Conservation (phyloP, 495 filamentous ascomycete species). For the Filosporella fistucella region DNA sequence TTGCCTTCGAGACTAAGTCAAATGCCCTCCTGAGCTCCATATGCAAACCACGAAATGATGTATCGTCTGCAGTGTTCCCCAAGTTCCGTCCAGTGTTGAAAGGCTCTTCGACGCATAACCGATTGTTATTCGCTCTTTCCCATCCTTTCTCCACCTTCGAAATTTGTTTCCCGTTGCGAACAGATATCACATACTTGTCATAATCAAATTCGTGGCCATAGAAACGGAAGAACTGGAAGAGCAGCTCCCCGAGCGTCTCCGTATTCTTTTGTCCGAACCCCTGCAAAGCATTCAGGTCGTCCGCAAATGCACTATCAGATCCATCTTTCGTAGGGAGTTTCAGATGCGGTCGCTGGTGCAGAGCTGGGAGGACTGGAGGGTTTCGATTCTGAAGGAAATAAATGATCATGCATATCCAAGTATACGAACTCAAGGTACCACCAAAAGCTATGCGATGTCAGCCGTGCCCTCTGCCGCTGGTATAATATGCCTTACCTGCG, state of each 20-base stretch:
- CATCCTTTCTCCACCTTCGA: constrained; percentile 84
- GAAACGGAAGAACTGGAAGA: constrained; percentile 92
- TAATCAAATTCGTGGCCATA: constrained; percentile 94
- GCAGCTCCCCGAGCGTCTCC: constrained; percentile 72
- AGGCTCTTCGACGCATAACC: constrained; percentile 92
- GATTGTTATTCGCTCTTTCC: constrained; percentile 70
- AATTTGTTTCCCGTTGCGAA: constrained; percentile 78
- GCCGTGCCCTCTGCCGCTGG: neutral
- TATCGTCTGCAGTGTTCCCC: constrained; percentile 94
- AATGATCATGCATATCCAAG: constrained; percentile 99
- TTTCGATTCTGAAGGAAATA: constrained; percentile 90
- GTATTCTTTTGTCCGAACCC: constrained; percentile 77
- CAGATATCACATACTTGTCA: constrained; percentile 76
- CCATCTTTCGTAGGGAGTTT: constrained; percentile 55
- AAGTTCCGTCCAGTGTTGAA: constrained; percentile 94
- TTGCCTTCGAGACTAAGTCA: constrained; percentile 66
- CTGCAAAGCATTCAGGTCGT: constrained; percentile 68
- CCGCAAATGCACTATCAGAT: constrained; percentile 70
- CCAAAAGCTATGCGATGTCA: constrained; percentile 64
- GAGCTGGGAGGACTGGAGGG: constrained; percentile 80
- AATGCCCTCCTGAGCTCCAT: constrained; percentile 86
- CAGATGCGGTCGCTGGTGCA: constrained; percentile 72
- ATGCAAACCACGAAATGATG: constrained; percentile 86
- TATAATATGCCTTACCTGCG: constrained; percentile 59
- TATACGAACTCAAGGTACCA: constrained; percentile 94